Evolutionary conservation across 176 grass and related monocot genomes (phyloP).

Genomic region (Zizania latifolia): DNA sequence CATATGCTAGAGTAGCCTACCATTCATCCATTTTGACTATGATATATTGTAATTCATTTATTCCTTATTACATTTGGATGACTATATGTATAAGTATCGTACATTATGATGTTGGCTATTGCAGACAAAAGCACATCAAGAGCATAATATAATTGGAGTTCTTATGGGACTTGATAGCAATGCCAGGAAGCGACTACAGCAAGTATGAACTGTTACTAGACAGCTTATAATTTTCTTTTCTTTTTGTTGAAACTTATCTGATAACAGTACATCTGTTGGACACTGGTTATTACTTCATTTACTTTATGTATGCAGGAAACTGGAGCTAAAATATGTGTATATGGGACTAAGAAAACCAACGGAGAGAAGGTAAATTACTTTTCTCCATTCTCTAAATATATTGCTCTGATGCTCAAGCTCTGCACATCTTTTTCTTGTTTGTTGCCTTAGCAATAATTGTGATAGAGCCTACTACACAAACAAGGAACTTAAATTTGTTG

Average conservation of each 20-base stretch:
- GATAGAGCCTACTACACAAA: not conserved
- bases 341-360: constrained; percentile 64
- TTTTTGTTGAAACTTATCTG: constrained; percentile 9
- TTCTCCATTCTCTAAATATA: not conserved
- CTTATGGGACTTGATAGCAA: constrained; percentile 75
- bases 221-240: constrained; percentile 17
- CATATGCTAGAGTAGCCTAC: not conserved
- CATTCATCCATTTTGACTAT: not conserved
- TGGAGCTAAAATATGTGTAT: constrained; percentile 69
- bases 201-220: constrained; percentile 49
- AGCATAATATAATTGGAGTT: constrained; percentile 68
- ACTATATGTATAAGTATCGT: not conserved
- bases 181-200: constrained; percentile 66
- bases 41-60: not conserved
- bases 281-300: constrained; percentile 18
- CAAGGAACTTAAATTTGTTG: not conserved
- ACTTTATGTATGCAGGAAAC: constrained; percentile 52
- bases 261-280: not conserved
- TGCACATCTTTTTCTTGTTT: not conserved
- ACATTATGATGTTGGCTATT: constrained; percentile 28
- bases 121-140: constrained; percentile 56
- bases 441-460: constrained; percentile 7
- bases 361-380: constrained; percentile 65
- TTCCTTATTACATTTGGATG: not conserved
- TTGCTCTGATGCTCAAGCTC: not conserved